These are phyloP conservation scores for Wickerhamomyces canadensis DNA, from an alignment of 805 yeast species.

Conservation along the genomic window DNA sequence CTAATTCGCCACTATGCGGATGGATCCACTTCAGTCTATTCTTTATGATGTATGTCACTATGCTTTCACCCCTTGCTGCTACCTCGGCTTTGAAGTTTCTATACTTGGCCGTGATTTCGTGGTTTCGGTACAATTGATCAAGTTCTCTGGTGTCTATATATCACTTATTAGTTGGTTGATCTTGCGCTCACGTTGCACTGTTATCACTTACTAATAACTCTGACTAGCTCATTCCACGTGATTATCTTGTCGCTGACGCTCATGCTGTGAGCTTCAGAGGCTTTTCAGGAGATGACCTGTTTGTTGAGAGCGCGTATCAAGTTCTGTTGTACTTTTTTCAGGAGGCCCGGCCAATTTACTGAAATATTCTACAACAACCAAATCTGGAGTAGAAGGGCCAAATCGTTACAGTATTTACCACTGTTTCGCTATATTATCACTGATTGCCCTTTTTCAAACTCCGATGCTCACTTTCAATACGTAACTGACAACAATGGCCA, in stretches of 20 bases:
- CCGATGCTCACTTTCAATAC: constrained; percentile 14
- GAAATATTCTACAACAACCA: no score
- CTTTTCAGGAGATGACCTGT: no score
- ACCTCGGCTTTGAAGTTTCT: constrained; percentile 39
- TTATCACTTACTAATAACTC: constrained; percentile 9
- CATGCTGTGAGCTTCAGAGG: no score
- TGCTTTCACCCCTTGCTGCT: constrained; percentile 28
- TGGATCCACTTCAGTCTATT: constrained; percentile 51
- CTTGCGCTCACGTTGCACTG: no score
- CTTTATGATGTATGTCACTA: constrained; percentile 44
- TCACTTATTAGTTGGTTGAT: constrained; percentile 1
- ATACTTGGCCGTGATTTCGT: constrained; percentile 38
- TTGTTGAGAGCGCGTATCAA: no score
- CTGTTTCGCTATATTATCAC: no score
- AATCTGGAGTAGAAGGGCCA: no score
- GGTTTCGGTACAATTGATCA: constrained; percentile 36
- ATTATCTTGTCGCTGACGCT: constrained; percentile 7
- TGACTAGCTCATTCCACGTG: constrained; percentile 13
- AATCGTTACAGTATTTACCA: no score
- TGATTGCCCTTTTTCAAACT: neutral
- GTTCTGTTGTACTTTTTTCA: no score
- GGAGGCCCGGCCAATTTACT: no score
- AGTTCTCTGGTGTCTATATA: constrained; percentile 5
- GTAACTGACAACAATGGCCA: constrained; percentile 54
- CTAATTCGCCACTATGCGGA: constrained; percentile 18